phyloP scores from a whole-genome alignment of 2,329 filamentous ascomycete genomes.

The Sclerotinia borealis region DNA sequence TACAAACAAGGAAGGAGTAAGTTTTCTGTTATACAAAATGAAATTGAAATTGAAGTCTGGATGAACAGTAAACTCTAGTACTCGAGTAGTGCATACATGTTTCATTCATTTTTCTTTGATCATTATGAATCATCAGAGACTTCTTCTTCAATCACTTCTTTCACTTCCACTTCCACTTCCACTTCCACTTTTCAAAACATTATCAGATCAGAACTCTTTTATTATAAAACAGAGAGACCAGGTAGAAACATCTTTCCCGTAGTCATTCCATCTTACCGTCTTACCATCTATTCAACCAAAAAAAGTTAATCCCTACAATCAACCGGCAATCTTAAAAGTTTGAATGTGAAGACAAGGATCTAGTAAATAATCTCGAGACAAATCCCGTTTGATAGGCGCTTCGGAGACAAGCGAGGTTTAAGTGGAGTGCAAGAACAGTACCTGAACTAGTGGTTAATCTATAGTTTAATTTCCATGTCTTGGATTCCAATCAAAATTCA shows the following conservation, averaged over 20 bases:
- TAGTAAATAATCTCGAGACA: neutral
- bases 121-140: too few relatives aligned
- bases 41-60: neutral
- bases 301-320: neutral
- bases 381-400: neutral
- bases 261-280: neutral
- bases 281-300: neutral
- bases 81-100: too few relatives aligned
- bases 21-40: neutral
- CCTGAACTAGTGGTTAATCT: conserved; percentile 1
- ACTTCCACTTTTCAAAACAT: neutral
- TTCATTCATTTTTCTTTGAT: too few relatives aligned
- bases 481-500: too few relatives aligned
- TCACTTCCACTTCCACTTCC: too few relatives aligned
- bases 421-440: neutral
- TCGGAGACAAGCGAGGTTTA: neutral
- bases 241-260: too few relatives aligned
- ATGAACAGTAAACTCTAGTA: neutral
- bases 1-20: neutral
- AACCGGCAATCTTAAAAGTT: conserved; percentile 4
- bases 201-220: neutral
- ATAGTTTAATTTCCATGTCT: neutral
- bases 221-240: neutral
- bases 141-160: too few relatives aligned
- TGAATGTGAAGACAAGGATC: neutral